Evolutionary conservation across 306 rosid species (phyloP).

Genomic region (Mimosa pudica): DNA sequence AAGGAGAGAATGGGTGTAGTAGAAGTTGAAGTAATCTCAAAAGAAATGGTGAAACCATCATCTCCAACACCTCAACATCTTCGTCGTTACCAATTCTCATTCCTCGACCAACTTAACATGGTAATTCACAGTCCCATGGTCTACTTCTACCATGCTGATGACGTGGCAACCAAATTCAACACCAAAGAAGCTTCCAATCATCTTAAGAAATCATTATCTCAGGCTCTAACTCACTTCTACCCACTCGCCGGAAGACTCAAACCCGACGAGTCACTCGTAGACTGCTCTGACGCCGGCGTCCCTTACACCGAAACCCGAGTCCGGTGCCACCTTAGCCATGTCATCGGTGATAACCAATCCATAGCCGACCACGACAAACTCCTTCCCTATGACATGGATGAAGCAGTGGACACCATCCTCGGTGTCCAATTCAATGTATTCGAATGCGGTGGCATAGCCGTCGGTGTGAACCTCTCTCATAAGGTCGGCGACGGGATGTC

Average conservation of each 20-base stretch:
- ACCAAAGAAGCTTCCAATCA: no score
- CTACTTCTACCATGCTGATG: no score
- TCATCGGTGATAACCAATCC: neutral
- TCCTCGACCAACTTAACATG: no score
- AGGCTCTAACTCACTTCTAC: no score
- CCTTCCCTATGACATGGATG: neutral
- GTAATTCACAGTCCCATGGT: no score
- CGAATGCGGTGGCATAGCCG: neutral
- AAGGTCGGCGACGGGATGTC: neutral
- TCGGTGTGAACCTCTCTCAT: neutral
- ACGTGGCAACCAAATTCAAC: no score
- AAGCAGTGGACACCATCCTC: neutral
- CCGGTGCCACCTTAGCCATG: neutral
- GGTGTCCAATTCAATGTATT: neutral
- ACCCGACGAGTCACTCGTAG: no score
- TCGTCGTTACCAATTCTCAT: no score
- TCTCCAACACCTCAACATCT: no score
- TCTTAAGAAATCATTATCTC: no score
- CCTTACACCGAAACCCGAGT: slow-evolving; percentile 1
- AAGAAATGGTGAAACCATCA: neutral
- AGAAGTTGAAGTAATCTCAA: slow-evolving; percentile 15
- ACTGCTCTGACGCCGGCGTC: no score
- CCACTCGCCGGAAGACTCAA: no score
- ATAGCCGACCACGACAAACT: neutral
- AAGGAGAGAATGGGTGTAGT: neutral